These are phyloP conservation scores for Candida michaelii DNA, from an alignment of 805 yeast species.

Conservation along the genomic window DNA sequence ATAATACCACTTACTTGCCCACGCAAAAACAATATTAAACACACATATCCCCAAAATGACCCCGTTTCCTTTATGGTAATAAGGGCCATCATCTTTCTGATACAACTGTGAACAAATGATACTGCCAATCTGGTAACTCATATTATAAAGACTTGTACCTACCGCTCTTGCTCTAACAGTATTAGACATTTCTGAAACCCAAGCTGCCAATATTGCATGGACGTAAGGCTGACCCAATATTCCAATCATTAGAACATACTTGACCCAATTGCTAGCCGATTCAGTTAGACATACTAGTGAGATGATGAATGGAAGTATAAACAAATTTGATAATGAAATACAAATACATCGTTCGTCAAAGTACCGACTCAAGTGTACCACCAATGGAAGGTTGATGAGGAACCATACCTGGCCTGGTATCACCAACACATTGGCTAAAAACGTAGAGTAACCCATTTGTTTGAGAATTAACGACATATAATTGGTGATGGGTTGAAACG, in stretches of 20 bases:
- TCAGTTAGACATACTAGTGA: conserved; percentile 62
- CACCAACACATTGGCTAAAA: conserved; percentile 49
- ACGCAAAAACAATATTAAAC: conserved; percentile 19
- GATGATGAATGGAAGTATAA: conserved; percentile 64
- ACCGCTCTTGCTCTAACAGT: conserved; percentile 23
- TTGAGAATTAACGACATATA: conserved; percentile 52
- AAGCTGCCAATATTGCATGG: conserved; percentile 25
- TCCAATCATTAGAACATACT: conserved; percentile 49
- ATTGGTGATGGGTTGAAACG: conserved; percentile 16
- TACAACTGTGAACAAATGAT: conserved; percentile 21
- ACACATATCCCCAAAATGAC: conserved; percentile 19
- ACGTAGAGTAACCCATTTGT: conserved; percentile 24
- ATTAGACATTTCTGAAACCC: conserved; percentile 24
- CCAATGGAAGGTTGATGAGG: conserved; percentile 17
- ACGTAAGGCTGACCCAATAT: conserved; percentile 18
- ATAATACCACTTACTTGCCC: conserved; percentile 22
- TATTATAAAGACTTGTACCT: conserved; percentile 25
- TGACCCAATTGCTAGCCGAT: conserved; percentile 60
- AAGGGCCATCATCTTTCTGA: conserved; percentile 25
- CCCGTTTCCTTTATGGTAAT: conserved; percentile 25
- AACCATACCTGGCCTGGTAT: conserved; percentile 37
- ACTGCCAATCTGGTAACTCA: conserved; percentile 20
- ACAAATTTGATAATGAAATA: conserved; percentile 50
- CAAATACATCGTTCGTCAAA: conserved; percentile 31
- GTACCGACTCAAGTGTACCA: conserved; percentile 38